Conservation (phyloP, 108 stramenopile species). For the Pseudonitzschia multistriata region DNA sequence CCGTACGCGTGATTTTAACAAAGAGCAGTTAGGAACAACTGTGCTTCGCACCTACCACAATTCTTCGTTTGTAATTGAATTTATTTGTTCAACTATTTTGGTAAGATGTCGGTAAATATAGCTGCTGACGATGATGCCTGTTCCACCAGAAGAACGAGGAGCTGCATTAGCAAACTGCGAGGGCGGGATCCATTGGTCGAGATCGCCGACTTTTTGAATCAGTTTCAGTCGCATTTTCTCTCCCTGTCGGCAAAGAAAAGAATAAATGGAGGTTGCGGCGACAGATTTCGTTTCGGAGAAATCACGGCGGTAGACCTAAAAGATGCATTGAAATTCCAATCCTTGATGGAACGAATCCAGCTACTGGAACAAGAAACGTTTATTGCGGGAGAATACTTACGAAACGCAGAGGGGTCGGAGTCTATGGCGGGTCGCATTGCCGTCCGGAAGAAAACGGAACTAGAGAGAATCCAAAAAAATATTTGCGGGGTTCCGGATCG, state of each 20-base stretch:
- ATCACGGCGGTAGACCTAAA: slow-evolving; percentile 21
- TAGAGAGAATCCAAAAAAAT: background rate
- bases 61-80: too few relatives aligned
- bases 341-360: background rate
- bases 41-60: too few relatives aligned
- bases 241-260: background rate
- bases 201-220: slow-evolving; percentile 27
- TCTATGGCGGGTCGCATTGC: background rate
- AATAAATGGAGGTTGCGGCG: background rate
- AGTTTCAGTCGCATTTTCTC: slow-evolving; percentile 23
- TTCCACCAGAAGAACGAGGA: too few relatives aligned
- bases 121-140: too few relatives aligned
- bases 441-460: background rate
- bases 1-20: too few relatives aligned
- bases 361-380: background rate
- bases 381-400: slow-evolving; percentile 3
- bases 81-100: too few relatives aligned
- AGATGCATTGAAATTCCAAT: slow-evolving; percentile 17
- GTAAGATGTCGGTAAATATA: too few relatives aligned
- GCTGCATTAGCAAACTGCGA: too few relatives aligned
- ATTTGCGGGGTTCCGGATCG: slow-evolving; percentile 1
- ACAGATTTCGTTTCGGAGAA: background rate
- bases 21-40: too few relatives aligned
- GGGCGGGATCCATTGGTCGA: background rate
- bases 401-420: background rate